A percentile compares a stretch with the other conserved stretches of the same genome.
Conservation (phyloP, 2,329 filamentous ascomycete species). For the Monosporascus sp. region DNA sequence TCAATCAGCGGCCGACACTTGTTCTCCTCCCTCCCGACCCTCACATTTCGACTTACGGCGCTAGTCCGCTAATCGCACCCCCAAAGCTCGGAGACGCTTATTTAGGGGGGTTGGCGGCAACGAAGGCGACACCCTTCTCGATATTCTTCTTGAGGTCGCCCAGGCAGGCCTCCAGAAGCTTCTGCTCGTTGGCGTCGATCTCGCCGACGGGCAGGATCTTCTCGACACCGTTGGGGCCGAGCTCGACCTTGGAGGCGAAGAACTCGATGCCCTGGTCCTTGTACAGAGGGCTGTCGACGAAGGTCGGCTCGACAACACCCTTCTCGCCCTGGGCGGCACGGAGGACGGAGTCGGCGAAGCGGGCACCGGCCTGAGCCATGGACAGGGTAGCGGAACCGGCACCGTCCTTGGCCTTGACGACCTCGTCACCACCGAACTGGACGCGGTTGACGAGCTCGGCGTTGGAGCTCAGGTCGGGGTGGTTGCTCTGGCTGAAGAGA, state of each 20-base stretch:
- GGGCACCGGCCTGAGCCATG: conserved; percentile 93
- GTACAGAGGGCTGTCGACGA: conserved; percentile 94
- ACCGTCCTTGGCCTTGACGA: conserved; percentile 98
- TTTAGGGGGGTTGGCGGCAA: conserved; percentile 54
- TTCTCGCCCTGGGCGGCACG: conserved; percentile 90
- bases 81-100: conserved; percentile 32
- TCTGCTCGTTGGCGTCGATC: conserved; percentile 80
- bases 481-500: conserved; percentile 88
- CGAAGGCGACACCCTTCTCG: conserved; percentile 72
- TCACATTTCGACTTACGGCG: background rate
- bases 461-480: conserved; percentile 76
- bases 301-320: conserved; percentile 92
- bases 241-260: conserved; percentile 93
- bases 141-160: conserved; percentile 91
- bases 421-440: conserved; percentile 98
- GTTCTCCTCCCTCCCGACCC: conserved; percentile 1
- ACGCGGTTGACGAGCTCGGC: conserved; percentile 84
- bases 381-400: conserved; percentile 95
- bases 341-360: conserved; percentile 84
- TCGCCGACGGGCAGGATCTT: conserved; percentile 86
- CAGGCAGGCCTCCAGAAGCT: conserved; percentile 80
- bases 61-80: background rate
- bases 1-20: background rate
- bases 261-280: conserved; percentile 97
- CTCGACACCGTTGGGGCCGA: conserved; percentile 93